Evolutionary conservation across 2,329 filamentous ascomycete species (phyloP).

Genomic region (Nannizzia gypsea): DNA sequence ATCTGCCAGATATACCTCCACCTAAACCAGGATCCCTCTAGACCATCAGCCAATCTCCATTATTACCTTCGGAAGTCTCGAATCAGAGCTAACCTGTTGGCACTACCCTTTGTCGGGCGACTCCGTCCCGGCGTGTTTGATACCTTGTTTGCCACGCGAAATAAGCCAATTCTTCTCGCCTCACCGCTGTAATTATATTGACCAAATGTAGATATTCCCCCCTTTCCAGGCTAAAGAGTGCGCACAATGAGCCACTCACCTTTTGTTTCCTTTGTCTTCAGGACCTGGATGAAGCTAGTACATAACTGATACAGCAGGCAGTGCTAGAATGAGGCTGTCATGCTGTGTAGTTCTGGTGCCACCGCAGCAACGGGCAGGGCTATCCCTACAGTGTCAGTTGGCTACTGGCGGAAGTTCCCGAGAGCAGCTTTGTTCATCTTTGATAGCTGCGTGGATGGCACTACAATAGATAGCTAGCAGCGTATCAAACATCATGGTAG

Average conservation of each 20-base stretch:
- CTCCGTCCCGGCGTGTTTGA: background rate
- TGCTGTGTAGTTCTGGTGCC: background rate
- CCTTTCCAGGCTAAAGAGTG: background rate
- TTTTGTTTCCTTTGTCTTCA: background rate
- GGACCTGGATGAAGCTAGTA: background rate
- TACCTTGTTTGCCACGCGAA: slow-evolving; percentile 3
- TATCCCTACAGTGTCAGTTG: background rate
- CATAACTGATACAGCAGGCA: background rate
- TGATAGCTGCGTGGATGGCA: background rate
- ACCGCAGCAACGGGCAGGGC: background rate
- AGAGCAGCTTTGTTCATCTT: background rate
- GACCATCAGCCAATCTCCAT: background rate
- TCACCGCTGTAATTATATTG: slow-evolving; percentile 1
- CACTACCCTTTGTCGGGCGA: slow-evolving; percentile 5
- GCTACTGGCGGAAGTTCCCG: background rate
- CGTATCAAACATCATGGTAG: background rate
- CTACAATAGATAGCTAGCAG: background rate
- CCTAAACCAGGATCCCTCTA: background rate
- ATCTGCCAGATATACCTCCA: background rate
- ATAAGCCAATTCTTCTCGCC: background rate
- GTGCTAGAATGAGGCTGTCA: background rate
- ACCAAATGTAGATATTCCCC: background rate
- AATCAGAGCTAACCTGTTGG: background rate
- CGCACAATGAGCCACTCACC: background rate
- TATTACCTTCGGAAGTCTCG: background rate